A percentile compares a stretch with the other conserved stretches of the same genome.
phyloP scores from a whole-genome alignment of 2,329 filamentous ascomycete species.

The Calonectria pauciramosa region DNA sequence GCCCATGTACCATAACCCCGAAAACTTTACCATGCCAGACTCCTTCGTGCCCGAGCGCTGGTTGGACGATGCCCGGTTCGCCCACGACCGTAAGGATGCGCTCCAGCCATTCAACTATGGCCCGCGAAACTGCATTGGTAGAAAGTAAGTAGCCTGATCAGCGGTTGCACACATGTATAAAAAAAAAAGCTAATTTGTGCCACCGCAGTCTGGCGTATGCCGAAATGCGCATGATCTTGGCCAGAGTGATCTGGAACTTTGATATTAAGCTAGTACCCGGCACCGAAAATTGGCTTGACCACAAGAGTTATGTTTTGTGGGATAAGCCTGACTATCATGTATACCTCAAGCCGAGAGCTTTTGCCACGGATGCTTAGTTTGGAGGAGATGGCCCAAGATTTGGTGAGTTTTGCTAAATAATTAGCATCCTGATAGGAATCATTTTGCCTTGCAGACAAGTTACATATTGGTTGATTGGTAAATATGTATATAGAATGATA shows the following conservation, averaged over 20 bases:
- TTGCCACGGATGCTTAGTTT: not conserved
- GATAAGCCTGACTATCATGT: not conserved
- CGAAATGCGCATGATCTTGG: not conserved
- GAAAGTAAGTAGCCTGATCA: no score
- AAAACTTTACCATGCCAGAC: conserved; percentile 8
- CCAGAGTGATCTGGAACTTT: not conserved
- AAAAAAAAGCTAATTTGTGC: not conserved
- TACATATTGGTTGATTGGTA: not conserved
- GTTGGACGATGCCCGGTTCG: conserved; percentile 7
- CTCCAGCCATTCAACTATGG: conserved; percentile 22
- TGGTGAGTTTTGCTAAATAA: not conserved
- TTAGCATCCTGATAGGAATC: not conserved
- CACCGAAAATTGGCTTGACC: not conserved
- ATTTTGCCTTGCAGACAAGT: not conserved
- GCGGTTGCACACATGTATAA: no score
- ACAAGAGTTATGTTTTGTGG: not conserved
- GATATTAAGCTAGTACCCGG: not conserved
- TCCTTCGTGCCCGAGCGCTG: conserved; percentile 20
- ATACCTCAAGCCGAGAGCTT: not conserved
- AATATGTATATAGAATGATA: not conserved
- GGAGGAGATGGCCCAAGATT: not conserved
- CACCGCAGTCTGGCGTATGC: not conserved
- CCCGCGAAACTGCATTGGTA: conserved; percentile 22
- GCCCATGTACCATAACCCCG: conserved; percentile 18
- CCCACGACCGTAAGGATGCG: not conserved